Conservation (phyloP, 2,329 filamentous ascomycete species). For the Claviceps sp. region DNA sequence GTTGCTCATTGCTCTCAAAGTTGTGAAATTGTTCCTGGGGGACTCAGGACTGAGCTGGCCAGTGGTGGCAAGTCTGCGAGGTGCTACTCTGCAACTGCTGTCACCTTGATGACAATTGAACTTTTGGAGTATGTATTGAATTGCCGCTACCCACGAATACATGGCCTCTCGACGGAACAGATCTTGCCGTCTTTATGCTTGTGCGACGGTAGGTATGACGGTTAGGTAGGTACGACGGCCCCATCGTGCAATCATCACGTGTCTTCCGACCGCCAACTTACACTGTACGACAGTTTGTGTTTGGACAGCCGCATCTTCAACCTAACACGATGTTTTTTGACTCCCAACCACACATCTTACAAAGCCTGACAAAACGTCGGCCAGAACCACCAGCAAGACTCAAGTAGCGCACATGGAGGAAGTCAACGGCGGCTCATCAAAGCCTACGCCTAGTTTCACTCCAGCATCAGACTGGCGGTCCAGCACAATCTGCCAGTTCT, state of each 20-base stretch:
- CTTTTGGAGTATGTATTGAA: constrained; percentile 16
- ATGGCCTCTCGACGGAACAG: not conserved
- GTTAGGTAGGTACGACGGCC: too few species aligned
- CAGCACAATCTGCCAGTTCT: not conserved
- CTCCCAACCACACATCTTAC: not conserved
- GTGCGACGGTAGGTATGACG: too few species aligned
- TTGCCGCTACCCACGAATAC: constrained; percentile 1
- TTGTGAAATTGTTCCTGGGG: not conserved
- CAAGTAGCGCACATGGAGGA: not conserved
- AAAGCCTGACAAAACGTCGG: not conserved
- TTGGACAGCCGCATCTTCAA: not conserved
- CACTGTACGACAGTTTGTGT: not conserved
- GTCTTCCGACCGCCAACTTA: not conserved
- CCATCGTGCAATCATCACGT: not conserved
- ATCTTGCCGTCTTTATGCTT: too few species aligned
- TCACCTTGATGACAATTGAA: not conserved
- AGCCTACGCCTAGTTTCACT: not conserved
- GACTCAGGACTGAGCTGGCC: not conserved
- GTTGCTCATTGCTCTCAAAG: too few species aligned
- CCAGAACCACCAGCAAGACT: not conserved
- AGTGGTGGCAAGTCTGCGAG: not conserved
- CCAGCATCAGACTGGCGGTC: not conserved
- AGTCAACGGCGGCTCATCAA: not conserved
- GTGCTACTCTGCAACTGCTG: not conserved
- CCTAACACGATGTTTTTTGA: not conserved